These are phyloP conservation scores for Solidago caesia DNA, from an alignment of 129 eudicot species.

Conservation along the genomic window DNA sequence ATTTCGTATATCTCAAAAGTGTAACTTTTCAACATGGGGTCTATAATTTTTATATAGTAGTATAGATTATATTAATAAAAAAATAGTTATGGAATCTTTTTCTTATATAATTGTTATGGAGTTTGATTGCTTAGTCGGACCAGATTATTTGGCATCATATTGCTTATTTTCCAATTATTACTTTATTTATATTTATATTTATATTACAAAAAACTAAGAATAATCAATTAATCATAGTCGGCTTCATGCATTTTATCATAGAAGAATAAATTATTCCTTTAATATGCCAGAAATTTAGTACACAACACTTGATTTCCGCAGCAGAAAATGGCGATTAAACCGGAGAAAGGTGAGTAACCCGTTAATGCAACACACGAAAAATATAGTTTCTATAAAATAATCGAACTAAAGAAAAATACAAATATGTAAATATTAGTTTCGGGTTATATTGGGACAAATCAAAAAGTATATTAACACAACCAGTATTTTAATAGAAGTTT, in stretches of 20 bases:
- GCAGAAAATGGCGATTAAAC: neutral
- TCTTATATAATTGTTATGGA: neutral
- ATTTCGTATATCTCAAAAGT: no score
- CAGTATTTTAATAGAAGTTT: no score
- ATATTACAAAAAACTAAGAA: neutral
- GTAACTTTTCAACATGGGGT: no score
- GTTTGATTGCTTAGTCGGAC: constrained; percentile 31
- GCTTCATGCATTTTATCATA: neutral
- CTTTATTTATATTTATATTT: neutral
- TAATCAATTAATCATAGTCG: constrained; percentile 1
- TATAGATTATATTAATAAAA: no score
- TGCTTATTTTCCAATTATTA: neutral
- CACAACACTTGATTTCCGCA: constrained; percentile 5
- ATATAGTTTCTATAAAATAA: no score
- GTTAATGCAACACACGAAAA: neutral
- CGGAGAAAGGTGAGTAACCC: neutral
- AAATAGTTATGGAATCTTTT: constrained; percentile 19
- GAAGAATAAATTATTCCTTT: neutral
- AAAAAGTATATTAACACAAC: no score
- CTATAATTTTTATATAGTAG: no score
- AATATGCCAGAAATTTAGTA: constrained; percentile 13
- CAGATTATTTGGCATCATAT: constrained; percentile 21
- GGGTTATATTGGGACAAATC: no score
- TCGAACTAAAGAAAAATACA: no score
- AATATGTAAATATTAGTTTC: no score